phyloP scores from a whole-genome alignment of 2,329 filamentous ascomycete genomes.

The Leptographium flavum region DNA sequence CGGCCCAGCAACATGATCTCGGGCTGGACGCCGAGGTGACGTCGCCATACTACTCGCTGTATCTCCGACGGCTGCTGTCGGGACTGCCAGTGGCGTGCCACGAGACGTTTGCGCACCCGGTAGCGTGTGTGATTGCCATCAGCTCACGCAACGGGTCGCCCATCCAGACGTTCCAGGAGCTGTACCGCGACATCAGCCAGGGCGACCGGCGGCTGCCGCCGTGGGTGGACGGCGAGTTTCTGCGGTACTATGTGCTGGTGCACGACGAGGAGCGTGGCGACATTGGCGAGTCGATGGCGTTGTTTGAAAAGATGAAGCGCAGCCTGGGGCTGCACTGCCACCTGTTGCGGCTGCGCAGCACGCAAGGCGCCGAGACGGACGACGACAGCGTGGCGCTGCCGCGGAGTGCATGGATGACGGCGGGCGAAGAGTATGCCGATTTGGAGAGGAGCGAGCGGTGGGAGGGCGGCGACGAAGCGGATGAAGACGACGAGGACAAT shows the following conservation, averaged over 20 bases:
- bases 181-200: conserved; percentile 75
- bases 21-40: conserved; percentile 33
- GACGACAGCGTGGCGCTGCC: conserved; percentile 79
- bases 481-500: conserved; percentile 44
- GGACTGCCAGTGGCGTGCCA: conserved; percentile 65
- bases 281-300: conserved; percentile 71
- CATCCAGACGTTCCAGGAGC: conserved; percentile 69
- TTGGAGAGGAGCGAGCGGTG: conserved; percentile 43
- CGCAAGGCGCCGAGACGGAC: conserved; percentile 74
- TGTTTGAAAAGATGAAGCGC: conserved; percentile 99
- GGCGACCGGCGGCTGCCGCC: conserved; percentile 59
- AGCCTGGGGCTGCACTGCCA: conserved; percentile 94
- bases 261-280: conserved; percentile 95
- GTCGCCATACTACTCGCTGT: conserved; percentile 74
- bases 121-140: conserved; percentile 87
- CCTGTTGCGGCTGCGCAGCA: conserved; percentile 70
- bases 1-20: conserved; percentile 19
- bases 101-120: conserved; percentile 89
- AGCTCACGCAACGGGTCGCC: conserved; percentile 75
- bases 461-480: conserved; percentile 1
- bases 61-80: conserved; percentile 70
- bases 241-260: conserved; percentile 90
- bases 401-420: conserved; percentile 76
- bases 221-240: conserved; percentile 84
- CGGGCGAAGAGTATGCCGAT: conserved; percentile 67